Conservation (phyloP, 345 rosid genomes). For the Pugionium cornutum region DNA sequence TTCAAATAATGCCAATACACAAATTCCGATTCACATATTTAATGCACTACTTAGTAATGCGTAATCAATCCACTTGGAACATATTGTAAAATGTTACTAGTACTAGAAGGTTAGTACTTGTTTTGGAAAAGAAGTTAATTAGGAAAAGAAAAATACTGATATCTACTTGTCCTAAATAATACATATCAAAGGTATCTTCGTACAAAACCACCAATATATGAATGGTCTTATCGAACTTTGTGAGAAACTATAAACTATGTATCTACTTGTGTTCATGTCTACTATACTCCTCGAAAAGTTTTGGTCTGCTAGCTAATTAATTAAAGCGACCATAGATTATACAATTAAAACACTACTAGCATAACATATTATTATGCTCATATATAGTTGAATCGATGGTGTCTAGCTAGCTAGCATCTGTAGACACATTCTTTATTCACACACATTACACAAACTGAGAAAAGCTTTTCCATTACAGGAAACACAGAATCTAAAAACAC, state of each 20-base stretch:
- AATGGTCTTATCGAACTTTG: conserved; percentile 28
- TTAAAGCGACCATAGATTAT: conserved; percentile 21
- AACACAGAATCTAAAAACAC: conserved; percentile 30
- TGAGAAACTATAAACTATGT: conserved; percentile 33
- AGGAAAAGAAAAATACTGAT: conserved; percentile 17
- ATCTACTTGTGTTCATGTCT: conserved; percentile 35
- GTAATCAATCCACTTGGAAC: conserved; percentile 28
- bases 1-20: background rate
- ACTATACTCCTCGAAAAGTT: conserved; percentile 33
- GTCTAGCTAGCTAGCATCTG: conserved; percentile 23
- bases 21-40: conserved; percentile 21
- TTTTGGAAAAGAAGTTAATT: conserved; percentile 2
- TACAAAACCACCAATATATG: conserved; percentile 26
- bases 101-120: conserved; percentile 16
- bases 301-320: conserved; percentile 38
- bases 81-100: conserved; percentile 20
- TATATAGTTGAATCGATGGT: conserved; percentile 18
- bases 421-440: conserved; percentile 21
- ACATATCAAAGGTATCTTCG: conserved; percentile 30
- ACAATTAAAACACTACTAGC: conserved; percentile 17
- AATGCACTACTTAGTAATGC: conserved; percentile 18
- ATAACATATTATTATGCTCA: conserved; percentile 13
- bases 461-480: conserved; percentile 43
- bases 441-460: conserved; percentile 22
- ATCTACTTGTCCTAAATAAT: conserved; percentile 34